Base-by-base conservation (phyloP, 148 eudicot species). In the Chenopodium suecicum region DNA sequence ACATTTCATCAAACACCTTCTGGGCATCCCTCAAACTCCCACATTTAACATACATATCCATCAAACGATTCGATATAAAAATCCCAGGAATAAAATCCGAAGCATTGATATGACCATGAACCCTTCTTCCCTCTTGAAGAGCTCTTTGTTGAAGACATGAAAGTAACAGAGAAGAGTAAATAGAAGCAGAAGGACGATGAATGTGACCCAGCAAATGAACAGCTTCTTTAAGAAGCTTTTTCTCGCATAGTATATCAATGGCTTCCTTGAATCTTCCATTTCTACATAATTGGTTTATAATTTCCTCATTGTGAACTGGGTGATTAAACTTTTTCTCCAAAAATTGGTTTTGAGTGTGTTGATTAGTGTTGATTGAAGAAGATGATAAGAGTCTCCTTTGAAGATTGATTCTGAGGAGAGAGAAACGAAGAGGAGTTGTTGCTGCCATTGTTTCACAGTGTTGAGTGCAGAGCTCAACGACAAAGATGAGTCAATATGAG, bases 21-120 rank as follows among this genome's bases (percentile, higher is more conserved):
- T 81, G 91, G 11, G 91, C 92, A 80, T 87, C 91, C 81, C 60
- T 76, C 73, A 90, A 82, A 76, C 88, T 78, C 83, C 83, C 89
- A 79, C 93, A 90, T 80, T 84, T 85, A 6, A 77, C 81, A 54
- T 87, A 90, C 86, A 90, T 64, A 37, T 82, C 86, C 13, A 89
- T 79, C 0, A 89, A 60, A 25, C 88, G 90, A 81, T 90, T 89
- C 58, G 84, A 84, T 1, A 89, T 83, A 8, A 87, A 83, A 46
- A 84, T 48, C 9, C 88, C 88, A 11, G 89, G 90, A 0, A 81
- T 79, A 86, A 90, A 90, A 41, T 82, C 81, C 4, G 86, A 84
- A 7, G 65, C 66, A 48, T 81, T 84, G 14, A 90, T 85, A 77
- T 88, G 92, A 13, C 54, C 76, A 77, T 90, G 90, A 54, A 90